Conservation (phyloP, 768 basidiomycete species). For the Suillus ampliporus region DNA sequence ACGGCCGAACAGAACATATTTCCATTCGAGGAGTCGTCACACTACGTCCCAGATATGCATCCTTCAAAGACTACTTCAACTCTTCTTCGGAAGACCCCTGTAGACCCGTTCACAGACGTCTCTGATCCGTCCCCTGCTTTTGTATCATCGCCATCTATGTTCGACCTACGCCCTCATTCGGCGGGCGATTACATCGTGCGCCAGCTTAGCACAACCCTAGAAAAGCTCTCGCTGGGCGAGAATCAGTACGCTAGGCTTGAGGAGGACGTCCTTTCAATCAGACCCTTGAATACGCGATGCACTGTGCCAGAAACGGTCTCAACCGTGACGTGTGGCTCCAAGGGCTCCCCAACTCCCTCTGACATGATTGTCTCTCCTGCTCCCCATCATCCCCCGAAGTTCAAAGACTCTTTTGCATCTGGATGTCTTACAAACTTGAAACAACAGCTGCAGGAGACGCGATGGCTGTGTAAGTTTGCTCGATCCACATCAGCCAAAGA, state of each 20-base stretch:
- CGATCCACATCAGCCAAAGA: background rate
- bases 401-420: background rate
- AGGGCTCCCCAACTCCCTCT: background rate
- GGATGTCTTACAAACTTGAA: background rate
- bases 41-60: background rate
- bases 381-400: background rate
- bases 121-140: background rate
- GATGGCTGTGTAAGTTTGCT: background rate
- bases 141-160: background rate
- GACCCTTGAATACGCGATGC: background rate
- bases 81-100: background rate
- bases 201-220: background rate
- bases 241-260: background rate
- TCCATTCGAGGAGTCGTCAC: background rate
- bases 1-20: background rate
- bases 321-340: background rate
- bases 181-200: slow-evolving; percentile 2
- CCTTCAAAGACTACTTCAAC: background rate
- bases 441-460: background rate
- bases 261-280: background rate
- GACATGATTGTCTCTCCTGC: slow-evolving; percentile 5
- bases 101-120: background rate
- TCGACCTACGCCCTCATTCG: background rate
- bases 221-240: slow-evolving; percentile 1
- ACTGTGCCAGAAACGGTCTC: background rate